Evolutionary conservation across 202 grass and related monocot species (phyloP), one percentile per base, ranked within the genome.

Genomic region (Brachypodium distachyon): DNA sequence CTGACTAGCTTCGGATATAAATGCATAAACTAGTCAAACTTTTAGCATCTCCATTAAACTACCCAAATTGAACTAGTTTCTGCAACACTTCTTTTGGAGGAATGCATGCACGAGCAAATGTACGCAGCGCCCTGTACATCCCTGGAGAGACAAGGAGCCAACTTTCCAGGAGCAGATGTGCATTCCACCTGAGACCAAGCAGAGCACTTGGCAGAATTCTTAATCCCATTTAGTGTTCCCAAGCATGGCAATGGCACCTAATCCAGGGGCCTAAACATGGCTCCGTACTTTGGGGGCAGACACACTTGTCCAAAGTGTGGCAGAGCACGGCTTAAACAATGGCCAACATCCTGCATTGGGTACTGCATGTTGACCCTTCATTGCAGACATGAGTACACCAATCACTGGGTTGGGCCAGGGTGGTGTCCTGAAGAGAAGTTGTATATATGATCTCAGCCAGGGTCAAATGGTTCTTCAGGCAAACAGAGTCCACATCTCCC

Each of bases 321-420:
- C 76, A 88, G 11, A 57, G 44, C 55, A 49, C n/a, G n/a, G 46
- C 70, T 80, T 84, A 84, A 84, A 84, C 46, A 70, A 84, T 33
- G 38, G 31, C n/a, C 7, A 80, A 73, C 23, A 16, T 37, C n/a
- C 61, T 79, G 81, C 62, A 64, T 88, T 74, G 62, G 62, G 76
- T 62, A 80, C 70, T 84, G 47, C 67, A 80, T 70, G 32, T n/a
- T 70, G 68, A 64, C 53, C 74, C 61, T 83, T 49, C 46, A 34
- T 64, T 55, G 69, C 59, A 88, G 86, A 88, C 86, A 88, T 84
- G 76, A 84, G 61, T 55, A 70, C 85, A 31, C 21, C 75, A 70
- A 88, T 88, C 61, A 48, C 61, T 83, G 62, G 61, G 29, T 55
- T 80, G 85, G 75, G 4, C 61, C 69, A 37, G 53, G 38, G 12